phyloP scores from a whole-genome alignment of 2,329 filamentous ascomycete genomes.

The Kalmusia sp. region DNA sequence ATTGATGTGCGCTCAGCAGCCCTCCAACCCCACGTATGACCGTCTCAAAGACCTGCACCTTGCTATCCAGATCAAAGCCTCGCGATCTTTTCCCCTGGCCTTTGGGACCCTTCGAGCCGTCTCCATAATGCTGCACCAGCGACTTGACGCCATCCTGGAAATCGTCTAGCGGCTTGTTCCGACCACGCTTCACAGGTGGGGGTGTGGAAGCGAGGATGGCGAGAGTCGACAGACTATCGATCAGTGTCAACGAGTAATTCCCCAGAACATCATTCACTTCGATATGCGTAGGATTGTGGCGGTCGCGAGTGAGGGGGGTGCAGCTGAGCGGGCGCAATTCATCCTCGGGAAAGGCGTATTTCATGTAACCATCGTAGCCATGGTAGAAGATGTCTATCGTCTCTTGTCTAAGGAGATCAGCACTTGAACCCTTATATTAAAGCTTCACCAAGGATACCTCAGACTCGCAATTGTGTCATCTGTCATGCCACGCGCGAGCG shows the following conservation, averaged over 20 bases:
- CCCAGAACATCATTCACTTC: slow-evolving; percentile 95
- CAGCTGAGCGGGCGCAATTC: slow-evolving; percentile 90
- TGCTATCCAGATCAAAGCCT: slow-evolving; percentile 95
- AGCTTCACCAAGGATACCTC: slow-evolving; percentile 39
- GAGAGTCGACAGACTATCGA: slow-evolving; percentile 93
- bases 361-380: slow-evolving; percentile 94
- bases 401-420: slow-evolving; percentile 48
- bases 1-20: slow-evolving; percentile 89
- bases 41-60: slow-evolving; percentile 98
- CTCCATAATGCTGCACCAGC: slow-evolving; percentile 84
- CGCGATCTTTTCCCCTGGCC: slow-evolving; percentile 75
- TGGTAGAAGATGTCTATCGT: slow-evolving; percentile 87
- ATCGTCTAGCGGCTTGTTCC: slow-evolving; percentile 58
- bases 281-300: slow-evolving; percentile 77
- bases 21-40: slow-evolving; percentile 93
- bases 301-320: slow-evolving; percentile 82
- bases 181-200: slow-evolving; percentile 59
- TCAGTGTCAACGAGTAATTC: slow-evolving; percentile 94
- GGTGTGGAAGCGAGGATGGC: slow-evolving; percentile 86
- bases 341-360: slow-evolving; percentile 92
- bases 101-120: slow-evolving; percentile 73
- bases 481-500: slow-evolving; percentile 52
- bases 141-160: slow-evolving; percentile 83
- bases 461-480: slow-evolving; percentile 50
- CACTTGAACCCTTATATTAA: background rate